Conservation (phyloP, 495 filamentous ascomycete species). For the Podospora sp. region DNA sequence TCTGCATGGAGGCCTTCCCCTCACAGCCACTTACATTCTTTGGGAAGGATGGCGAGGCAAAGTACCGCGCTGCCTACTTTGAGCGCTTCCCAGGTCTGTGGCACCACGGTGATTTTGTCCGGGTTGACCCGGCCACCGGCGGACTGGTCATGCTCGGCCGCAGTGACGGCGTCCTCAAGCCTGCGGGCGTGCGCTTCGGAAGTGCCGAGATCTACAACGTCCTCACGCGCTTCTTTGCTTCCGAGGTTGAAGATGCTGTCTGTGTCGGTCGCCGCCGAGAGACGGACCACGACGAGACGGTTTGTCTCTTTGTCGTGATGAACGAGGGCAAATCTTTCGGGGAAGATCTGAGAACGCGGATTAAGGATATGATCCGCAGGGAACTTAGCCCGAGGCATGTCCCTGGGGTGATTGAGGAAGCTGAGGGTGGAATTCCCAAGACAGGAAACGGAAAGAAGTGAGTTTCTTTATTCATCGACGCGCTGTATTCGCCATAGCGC, state of each 20-base stretch:
- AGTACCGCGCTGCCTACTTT: constrained; percentile 86
- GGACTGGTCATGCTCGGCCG: constrained; percentile 83
- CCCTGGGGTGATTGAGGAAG: constrained; percentile 76
- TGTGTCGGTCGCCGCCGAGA: constrained; percentile 78
- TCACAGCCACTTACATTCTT: constrained; percentile 90
- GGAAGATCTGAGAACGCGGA: constrained; percentile 55
- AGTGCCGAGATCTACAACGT: constrained; percentile 90
- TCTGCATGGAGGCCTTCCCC: constrained; percentile 85
- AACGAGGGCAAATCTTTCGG: constrained; percentile 53
- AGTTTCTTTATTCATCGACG: constrained; percentile 26
- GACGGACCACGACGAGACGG: constrained; percentile 77
- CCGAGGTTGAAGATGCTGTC: constrained; percentile 77
- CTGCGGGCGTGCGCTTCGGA: constrained; percentile 76
- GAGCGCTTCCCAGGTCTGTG: constrained; percentile 75
- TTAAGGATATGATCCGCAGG: constrained; percentile 65
- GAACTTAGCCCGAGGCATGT: constrained; percentile 87
- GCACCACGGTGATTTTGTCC: constrained; percentile 95
- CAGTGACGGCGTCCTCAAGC: constrained; percentile 78
- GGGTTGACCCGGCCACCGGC: constrained; percentile 70
- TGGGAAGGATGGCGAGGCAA: constrained; percentile 66
- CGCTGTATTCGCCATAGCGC: too few relatives aligned
- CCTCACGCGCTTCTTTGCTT: constrained; percentile 76
- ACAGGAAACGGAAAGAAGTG: constrained; percentile 92
- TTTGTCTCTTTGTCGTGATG: constrained; percentile 84
- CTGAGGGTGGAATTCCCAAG: constrained; percentile 74